These are phyloP conservation scores for Pichia membranifaciens DNA, from an alignment of 805 yeast species.

Conservation along the genomic window DNA sequence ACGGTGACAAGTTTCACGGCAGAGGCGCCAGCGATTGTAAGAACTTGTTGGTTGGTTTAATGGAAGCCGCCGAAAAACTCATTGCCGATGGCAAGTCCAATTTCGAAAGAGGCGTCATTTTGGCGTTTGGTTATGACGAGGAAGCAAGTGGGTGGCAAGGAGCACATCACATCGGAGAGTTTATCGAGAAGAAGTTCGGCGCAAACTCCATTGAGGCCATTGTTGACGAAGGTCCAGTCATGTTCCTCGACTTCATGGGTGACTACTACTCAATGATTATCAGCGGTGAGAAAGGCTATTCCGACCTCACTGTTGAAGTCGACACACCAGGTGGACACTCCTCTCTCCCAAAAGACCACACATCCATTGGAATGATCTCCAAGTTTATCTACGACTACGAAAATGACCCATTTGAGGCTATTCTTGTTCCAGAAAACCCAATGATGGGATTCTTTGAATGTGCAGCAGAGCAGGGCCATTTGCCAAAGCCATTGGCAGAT, in stretches of 20 bases:
- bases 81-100: slow-evolving; percentile 46
- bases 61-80: slow-evolving; percentile 60
- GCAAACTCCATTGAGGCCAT: slow-evolving; percentile 52
- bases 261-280: slow-evolving; percentile 17
- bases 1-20: slow-evolving; percentile 64
- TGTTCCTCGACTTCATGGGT: slow-evolving; percentile 38
- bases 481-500: slow-evolving; percentile 10
- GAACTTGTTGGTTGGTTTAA: slow-evolving; percentile 54
- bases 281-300: slow-evolving; percentile 38
- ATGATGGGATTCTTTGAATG: slow-evolving; percentile 53
- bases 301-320: slow-evolving; percentile 41
- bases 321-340: slow-evolving; percentile 56
- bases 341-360: slow-evolving; percentile 60
- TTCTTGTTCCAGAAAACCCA: slow-evolving; percentile 53
- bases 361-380: slow-evolving; percentile 69
- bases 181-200: slow-evolving; percentile 52
- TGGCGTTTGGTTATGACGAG: slow-evolving; percentile 77
- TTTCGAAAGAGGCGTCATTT: slow-evolving; percentile 49
- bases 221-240: slow-evolving; percentile 49
- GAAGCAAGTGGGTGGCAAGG: slow-evolving; percentile 63
- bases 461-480: slow-evolving; percentile 44
- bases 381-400: slow-evolving; percentile 55
- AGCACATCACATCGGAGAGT: slow-evolving; percentile 46
- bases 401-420: slow-evolving; percentile 43
- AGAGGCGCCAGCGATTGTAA: slow-evolving; percentile 78